Percentiles rank a stretch among this genome's conserved stretches.
Conservation (phyloP, 164 flowering plant genomes). For the Chimonanthus praecox region DNA sequence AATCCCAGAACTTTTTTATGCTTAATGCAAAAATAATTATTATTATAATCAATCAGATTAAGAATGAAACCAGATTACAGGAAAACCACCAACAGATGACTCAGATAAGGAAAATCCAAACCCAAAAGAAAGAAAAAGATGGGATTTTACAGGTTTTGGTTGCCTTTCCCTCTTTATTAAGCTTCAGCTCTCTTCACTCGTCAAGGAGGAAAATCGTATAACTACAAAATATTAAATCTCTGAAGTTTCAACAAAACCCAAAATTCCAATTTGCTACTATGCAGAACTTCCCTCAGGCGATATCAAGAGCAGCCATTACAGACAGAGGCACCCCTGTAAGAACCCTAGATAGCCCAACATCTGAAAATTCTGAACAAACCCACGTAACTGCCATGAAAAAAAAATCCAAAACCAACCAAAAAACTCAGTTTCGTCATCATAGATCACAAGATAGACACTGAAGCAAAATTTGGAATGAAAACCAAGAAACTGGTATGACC, state of each 20-base stretch:
- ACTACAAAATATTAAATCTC: background rate
- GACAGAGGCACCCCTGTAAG: background rate
- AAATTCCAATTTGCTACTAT: background rate
- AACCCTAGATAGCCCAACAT: background rate
- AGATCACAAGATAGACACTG: too few species aligned
- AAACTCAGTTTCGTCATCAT: too few species aligned
- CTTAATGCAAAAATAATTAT: too few species aligned
- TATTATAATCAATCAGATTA: too few species aligned
- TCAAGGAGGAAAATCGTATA: background rate
- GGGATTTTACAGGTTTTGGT: background rate
- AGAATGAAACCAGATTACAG: background rate
- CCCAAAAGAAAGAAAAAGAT: background rate
- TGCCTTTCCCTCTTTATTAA: background rate
- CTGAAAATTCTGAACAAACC: background rate
- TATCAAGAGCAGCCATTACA: background rate
- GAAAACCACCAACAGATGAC: background rate
- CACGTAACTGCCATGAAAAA: conserved; percentile 1
- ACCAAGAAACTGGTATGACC: background rate
- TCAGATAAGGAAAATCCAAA: background rate
- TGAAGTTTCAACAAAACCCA: background rate
- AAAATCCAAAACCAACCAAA: background rate
- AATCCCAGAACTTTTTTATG: too few species aligned
- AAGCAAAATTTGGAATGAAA: background rate
- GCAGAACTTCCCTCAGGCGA: background rate
- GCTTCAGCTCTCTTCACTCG: background rate